Conservation (phyloP, 140 eudicot species). For the Eryngium alpinum region DNA sequence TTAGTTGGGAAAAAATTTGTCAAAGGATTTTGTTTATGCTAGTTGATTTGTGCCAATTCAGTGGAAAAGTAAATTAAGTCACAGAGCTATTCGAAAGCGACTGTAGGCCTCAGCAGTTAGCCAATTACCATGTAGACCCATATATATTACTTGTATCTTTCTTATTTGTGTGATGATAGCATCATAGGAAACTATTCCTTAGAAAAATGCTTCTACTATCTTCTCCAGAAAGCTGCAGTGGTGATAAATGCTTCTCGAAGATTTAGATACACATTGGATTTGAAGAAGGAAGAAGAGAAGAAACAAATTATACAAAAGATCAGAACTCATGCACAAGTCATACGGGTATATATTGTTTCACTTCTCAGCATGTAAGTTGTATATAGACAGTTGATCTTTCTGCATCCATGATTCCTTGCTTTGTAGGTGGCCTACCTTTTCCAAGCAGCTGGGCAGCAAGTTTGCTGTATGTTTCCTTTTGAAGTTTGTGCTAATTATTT, state of each 20-base stretch:
- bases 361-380: neutral
- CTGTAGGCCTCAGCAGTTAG: too few species aligned
- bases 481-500: neutral
- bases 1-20: too few species aligned
- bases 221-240: slow-evolving; percentile 82
- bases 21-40: too few species aligned
- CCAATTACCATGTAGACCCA: too few species aligned
- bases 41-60: too few species aligned
- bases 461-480: slow-evolving; percentile 34
- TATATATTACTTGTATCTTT: too few species aligned
- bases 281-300: slow-evolving; percentile 84
- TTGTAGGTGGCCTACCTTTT: slow-evolving; percentile 79
- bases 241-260: slow-evolving; percentile 91
- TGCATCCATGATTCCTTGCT: slow-evolving; percentile 11
- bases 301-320: slow-evolving; percentile 58
- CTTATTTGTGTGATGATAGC: too few species aligned
- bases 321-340: slow-evolving; percentile 81
- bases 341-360: slow-evolving; percentile 33
- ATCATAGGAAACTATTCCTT: too few species aligned
- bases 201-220: too few species aligned
- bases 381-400: neutral
- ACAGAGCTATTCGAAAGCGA: too few species aligned
- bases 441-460: slow-evolving; percentile 49
- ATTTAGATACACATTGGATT: slow-evolving; percentile 87
- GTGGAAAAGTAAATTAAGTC: too few species aligned